Evolutionary conservation across 441 rosid genomes (phyloP), one percentile per base, ranked within the genome.

Genomic region (Gossypium aridum): DNA sequence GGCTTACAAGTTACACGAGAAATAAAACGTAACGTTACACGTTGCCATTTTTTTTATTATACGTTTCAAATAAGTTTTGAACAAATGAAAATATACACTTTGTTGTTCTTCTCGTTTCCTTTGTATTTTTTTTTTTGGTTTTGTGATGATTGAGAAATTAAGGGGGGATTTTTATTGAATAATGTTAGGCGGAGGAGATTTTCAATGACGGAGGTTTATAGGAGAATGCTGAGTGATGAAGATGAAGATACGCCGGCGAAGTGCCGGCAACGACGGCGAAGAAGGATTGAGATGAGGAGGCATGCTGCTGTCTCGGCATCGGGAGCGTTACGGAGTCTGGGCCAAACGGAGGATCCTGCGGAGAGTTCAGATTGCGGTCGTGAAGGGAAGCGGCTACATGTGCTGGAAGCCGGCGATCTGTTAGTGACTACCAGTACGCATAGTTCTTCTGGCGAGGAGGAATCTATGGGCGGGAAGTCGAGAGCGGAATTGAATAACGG

Each of bases 181-280:
- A 39, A 72, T 43, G 37, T 70, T 76, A 43, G 43, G 0, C 39
- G 20, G 16, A 45, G 57, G 45, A 23, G 39, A 61, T 71, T 26
- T 39, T 49, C 64, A 53, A 86, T 84, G 90, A 84, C 86, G 51
- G 86, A 84, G 71, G 71, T 83, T 43, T 80, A 10, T 74, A 22
- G 77, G 70, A 77, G 80, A 71, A 83, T 83, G 81, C 75, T 77
- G 5, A 83, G 75, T 53, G 77, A 79, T 23, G 77, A 71, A 7
- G 86, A 73, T 59, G 85, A 86, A 28, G 88, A 85, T 77, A 79
- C 87, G 0, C 84, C 89, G 2, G 85, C 34, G 10, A 88, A 83
- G 85, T 91, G 97, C 85, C 83, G 92, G 53, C 85, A 91, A 75
- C 85, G 94, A 19, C 90, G 96, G 64, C 87, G 89, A 9, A 82